These are phyloP conservation scores for Mucor saturninus DNA, from an alignment of 371 early-diverging fungal species.

Conservation along the genomic window DNA sequence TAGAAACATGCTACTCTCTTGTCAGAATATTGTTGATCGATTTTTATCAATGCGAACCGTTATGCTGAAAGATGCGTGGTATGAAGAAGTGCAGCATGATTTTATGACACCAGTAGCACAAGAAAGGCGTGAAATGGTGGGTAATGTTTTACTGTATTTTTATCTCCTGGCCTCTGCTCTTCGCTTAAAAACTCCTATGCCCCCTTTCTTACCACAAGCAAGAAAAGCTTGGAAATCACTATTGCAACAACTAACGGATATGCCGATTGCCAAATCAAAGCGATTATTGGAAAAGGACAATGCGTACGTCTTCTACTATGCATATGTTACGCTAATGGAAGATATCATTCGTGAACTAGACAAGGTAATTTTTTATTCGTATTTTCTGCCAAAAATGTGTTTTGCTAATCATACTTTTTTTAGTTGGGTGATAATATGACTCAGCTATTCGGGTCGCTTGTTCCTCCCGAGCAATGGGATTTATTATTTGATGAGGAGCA, in stretches of 20 bases:
- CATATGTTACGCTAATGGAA: slow-evolving; percentile 79
- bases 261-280: slow-evolving; percentile 56
- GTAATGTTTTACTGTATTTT: slow-evolving; percentile 75
- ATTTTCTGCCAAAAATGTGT: neutral
- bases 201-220: slow-evolving; percentile 80
- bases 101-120: slow-evolving; percentile 62
- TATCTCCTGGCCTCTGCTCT: slow-evolving; percentile 82
- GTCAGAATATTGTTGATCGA: slow-evolving; percentile 78
- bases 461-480: slow-evolving; percentile 52
- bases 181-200: slow-evolving; percentile 81
- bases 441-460: slow-evolving; percentile 47
- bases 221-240: slow-evolving; percentile 53
- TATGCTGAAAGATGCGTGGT: slow-evolving; percentile 68
- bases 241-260: slow-evolving; percentile 50
- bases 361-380: slow-evolving; percentile 25
- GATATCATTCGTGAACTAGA: slow-evolving; percentile 81
- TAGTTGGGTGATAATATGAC: slow-evolving; percentile 52
- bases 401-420: neutral
- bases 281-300: slow-evolving; percentile 56
- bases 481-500: slow-evolving; percentile 41
- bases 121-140: slow-evolving; percentile 72
- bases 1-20: slow-evolving; percentile 65
- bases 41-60: slow-evolving; percentile 73
- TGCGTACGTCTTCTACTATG: slow-evolving; percentile 79
- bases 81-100: slow-evolving; percentile 53